Evolutionary conservation across 768 basidiomycete genomes (phyloP), one percentile per base, ranked within the genome.

Genomic region (Lactarius deliciosus): DNA sequence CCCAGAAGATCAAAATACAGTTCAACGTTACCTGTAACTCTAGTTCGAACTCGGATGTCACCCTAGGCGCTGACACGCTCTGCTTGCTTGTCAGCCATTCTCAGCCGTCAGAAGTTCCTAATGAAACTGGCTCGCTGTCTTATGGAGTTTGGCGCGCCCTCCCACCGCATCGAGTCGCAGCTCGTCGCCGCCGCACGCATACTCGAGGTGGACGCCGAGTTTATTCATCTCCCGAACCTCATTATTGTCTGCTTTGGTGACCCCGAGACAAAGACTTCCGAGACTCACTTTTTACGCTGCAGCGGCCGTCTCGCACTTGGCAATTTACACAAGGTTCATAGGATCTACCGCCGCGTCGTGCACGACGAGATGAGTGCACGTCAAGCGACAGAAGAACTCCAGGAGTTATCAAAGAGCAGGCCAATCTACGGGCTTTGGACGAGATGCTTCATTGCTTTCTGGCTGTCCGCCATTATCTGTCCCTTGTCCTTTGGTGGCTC

Each of bases 111-210:
- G 70, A 85, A 86, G 63, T 98, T 96, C 77, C 77, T 97, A 40
- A 83, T 94, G 74, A 92, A 87, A 74, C 83, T 97, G 32, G 92
- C 94, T 18, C 85, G 88, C 67, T 87, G 92, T 20, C 81, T 97
- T 47, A 95, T 98, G 91, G 87, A 87, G 15, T 96, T 92, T 73
- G 94, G 94, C 5, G 92, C 94, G 20, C 94, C 94, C 0, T 94
- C 92, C 28, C 96, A 98, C 78, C 87, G 96, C 38, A 91, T 98
- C 66, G 94, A 96, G 77, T 89, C 93, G 2, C 95, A 97, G 75
- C 86, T 98, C 45, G 82, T 90, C 38, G 90, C 94, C 11, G 92
- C 92, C 9, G 92, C 95, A 0, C 84, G 88, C 18, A 94, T 95
- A 61, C 86, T 98, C 20, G 94, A 95, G 72, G 86, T 97, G 63